Base-by-base conservation (phyloP, 1,284 basidiomycete genomes). In the Pascua guehoae region DNA sequence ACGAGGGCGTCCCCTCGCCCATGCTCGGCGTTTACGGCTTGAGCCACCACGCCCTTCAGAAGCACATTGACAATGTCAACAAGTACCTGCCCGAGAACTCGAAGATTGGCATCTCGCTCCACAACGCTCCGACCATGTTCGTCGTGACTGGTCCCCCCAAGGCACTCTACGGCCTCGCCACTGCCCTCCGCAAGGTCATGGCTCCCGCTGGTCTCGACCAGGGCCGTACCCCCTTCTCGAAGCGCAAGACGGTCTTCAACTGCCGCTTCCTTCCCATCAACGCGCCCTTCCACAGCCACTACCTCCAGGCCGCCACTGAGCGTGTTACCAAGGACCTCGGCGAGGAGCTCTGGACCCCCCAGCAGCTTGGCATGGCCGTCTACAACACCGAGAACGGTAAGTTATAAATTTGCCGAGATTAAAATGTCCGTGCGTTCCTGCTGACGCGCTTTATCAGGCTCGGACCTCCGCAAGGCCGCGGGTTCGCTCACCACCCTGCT, bases 1-100 rank as follows among this genome's bases (percentile, higher is more conserved):
- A 92, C 52, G 95, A 98, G 77, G 96, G 95, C 44, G 82, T 83
- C 11, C 96, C 96, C 8, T 88, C 87, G 32, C 93, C 95, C 57
- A 98, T 98, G 95, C 79, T 98, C 61, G 86, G 88, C 38, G 85
- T 98, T 66, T 87, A 87, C 8, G 95, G 94, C 39, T 85, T 98
- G 46, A 78, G 83, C 47, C 79, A 91, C 65, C 84, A 86, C 69
- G 85, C 87, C 50, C 84, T 98, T 59, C 83, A 94, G 76, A 84
- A 82, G 48, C 89, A 95, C 73, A 86, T 98, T 66, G 81, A 83
- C 61, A 87, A 88, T 79, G 95, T 93, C 61, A 98, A 98, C 81
- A 82, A 84, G 53, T 86, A 93, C 75, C 85, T 98, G 48, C 82
- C 88, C 7, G 78, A 79, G 47, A 88, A 89, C 71, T 89, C 89